Base-by-base conservation (phyloP, 768 basidiomycete genomes). In the Clitopilus passeckerianus region DNA sequence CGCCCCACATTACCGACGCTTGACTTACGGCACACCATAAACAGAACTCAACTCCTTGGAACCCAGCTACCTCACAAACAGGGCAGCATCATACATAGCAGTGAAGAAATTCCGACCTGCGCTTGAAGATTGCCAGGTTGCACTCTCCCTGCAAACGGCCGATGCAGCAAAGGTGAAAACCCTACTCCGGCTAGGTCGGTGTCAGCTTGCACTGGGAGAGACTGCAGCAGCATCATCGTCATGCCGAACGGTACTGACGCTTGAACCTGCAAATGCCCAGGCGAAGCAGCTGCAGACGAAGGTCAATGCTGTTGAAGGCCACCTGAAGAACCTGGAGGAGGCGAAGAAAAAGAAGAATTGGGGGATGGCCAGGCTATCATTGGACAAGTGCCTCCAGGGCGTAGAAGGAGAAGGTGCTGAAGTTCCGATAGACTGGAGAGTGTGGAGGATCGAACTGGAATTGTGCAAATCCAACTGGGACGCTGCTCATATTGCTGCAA, bases 21-120 rank as follows among this genome's bases (percentile, higher is more conserved):
- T 56, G 57, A 54, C 27, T 56, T 30, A 30, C 27, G 27, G 27
- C 63, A 35, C 23, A 53, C n/a, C 9, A 7, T 33, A 20, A 57
- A 43, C 65, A 89, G 85, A 84, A 59, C 73, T 88, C 63, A 84
- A 84, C 60, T 71, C 86, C 0, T 64, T 75, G 3, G 89, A 94
- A 70, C 85, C 92, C 0, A 80, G 89, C 2, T 95, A 89, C 67
- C 77, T 88, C 61, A 91, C 91, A 0, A 95, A 95, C 70, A 86
- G 93, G 27, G 93, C 93, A 0, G 93, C 93, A 0, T 87, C 92
- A 1, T 84, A 87, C 68, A 95, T 95, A 84, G 84, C 86, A 0
- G 68, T 90, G 55, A 93, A 93, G 68, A 83, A 83, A 34, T 95
- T 89, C 78, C 79, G 84, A 33, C 73, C 76, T 0, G 93, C 93